Evolutionary conservation across 495 filamentous ascomycete genomes (phyloP), one percentile per base, ranked within the genome.

Genomic region (Neurospora sp.): DNA sequence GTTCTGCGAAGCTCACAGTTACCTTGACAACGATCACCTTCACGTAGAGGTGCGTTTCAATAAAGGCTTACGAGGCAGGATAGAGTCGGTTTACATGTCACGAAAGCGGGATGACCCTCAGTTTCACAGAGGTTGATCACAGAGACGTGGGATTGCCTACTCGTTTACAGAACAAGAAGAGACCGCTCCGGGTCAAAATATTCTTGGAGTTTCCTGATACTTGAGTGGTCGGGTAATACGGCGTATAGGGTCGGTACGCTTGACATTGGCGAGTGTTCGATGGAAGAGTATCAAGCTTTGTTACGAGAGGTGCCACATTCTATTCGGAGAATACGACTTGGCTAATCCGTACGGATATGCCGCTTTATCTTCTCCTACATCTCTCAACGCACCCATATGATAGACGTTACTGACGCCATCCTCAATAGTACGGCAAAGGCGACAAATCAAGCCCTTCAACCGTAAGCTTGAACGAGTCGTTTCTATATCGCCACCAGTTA

Each of bases 381-480:
- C 27, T 31, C 27, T 31, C 27, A 31, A 0, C 27, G 27, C 27
- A 31, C 27, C 27, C 27, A 31, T 31, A 31, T 31, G 27, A 31
- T 31, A 31, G 27, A 31, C 27, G 18, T 45, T 6, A 18, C 68
- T 5, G 18, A 69, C 4, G 14, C 27, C 12, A 73, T 38, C 7
- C 31, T 45, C 18, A 27, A 27, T 48, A 80, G 68, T 87, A 93
- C 20, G 90, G 91, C 61, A 93, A 89, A 35, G 93, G 93, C 74
- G 86, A 87, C 73, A 97, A 77, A 79, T 94, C 91, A 71, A 86
- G 69, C 1, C 93, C 93, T 68, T 90, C 87, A 4, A 96, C 93
- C 0, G 85, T 89, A 53, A 97, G 83, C 78, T 90, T 89, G 81
- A 97, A 96, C 3, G 91, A 85, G 82, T 97, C 93, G 74, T 90